Base-by-base conservation (phyloP, 2,329 filamentous ascomycete species). In the Clarireedia monteithiana region DNA sequence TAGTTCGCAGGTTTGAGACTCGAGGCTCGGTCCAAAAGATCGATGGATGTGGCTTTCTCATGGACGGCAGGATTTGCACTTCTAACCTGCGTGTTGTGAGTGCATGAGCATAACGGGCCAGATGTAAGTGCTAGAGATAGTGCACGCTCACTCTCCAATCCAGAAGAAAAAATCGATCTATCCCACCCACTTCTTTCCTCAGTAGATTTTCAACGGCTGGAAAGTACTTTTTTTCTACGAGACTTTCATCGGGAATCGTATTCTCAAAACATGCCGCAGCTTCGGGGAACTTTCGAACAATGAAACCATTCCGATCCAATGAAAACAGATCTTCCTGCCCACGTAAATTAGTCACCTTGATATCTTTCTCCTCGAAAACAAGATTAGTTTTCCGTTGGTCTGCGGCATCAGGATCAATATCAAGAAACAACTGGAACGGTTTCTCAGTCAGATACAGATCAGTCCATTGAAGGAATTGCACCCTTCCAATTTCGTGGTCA, bases 381-480 rank as follows among this genome's bases (percentile, higher is more conserved):
- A 34, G 30, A 12, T 34, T 34, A 12, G 30, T 34, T 34, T 12
- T 34, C 4, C 30, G 30, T 34, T 34, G 30, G 30, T 34, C 30
- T 9, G 30, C 30, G 10, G 30, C 30, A 34, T 34, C 12, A 34
- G 30, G 30, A 34, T 34, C 30, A 34, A 34, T 34, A 9, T 34
- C 30, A 10, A 34, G 10, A 34, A 34, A 34, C 30, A 34, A 34
- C 30, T 34, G 30, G 12, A 34, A 34, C 4, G 30, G 30, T 34
- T 34, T 34, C 30, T 34, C 30, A 12, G 30, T 34, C 10, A 34
- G 30, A 12, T 34, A 34, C 30, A 34, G 10, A 34, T 34, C 30
- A 40, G 50, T 44, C 57, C 53, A 54, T 24, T 59, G 36, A 9
- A 57, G 46, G 24, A 55, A 58, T 12, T 55, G 45, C 2, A 58